A percentile compares a stretch with the other conserved stretches of the same genome.
Evolutionary conservation across 495 filamentous ascomycete species (phyloP).

Genomic region (Parathielavia hyrcaniae): DNA sequence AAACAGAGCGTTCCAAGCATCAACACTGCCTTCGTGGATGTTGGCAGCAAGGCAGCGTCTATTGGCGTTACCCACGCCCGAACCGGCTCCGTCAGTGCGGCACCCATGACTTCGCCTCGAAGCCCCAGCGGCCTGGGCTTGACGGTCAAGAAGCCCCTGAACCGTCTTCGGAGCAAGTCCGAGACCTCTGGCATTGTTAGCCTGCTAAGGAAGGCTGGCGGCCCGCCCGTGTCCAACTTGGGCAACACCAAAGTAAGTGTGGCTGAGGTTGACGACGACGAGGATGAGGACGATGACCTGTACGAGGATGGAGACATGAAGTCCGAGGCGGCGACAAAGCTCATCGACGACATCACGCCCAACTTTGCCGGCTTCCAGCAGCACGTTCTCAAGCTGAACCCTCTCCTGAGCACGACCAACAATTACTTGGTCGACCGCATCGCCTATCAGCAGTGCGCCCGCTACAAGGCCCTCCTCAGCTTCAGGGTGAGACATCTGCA

Average conservation of each 20-base stretch:
- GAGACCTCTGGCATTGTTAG: slow-evolving; percentile 49
- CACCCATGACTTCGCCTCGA: slow-evolving; percentile 48
- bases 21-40: slow-evolving; percentile 59
- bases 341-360: slow-evolving; percentile 57
- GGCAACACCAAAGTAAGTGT: slow-evolving; percentile 33
- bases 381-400: slow-evolving; percentile 68
- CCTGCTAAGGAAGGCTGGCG: slow-evolving; percentile 51
- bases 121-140: slow-evolving; percentile 39
- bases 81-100: slow-evolving; percentile 52
- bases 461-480: slow-evolving; percentile 74
- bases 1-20: slow-evolving; percentile 55
- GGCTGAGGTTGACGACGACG: slow-evolving; percentile 29
- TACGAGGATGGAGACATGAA: slow-evolving; percentile 47
- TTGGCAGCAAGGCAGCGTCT: slow-evolving; percentile 55
- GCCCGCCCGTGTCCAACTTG: slow-evolving; percentile 52
- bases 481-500: slow-evolving; percentile 63
- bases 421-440: slow-evolving; percentile 74
- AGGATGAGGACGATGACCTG: slow-evolving; percentile 47
- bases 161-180: slow-evolving; percentile 66
- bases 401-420: slow-evolving; percentile 39
- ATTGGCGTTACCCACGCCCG: slow-evolving; percentile 53
- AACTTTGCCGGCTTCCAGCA: slow-evolving; percentile 69
- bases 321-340: slow-evolving; percentile 36
- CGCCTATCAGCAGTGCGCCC: slow-evolving; percentile 67
- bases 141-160: slow-evolving; percentile 48